Percentiles rank a stretch among this genome's conserved stretches.
Evolutionary conservation across 2,329 filamentous ascomycete genomes (phyloP).

Genomic region (Pseudofabraea citricarpa): DNA sequence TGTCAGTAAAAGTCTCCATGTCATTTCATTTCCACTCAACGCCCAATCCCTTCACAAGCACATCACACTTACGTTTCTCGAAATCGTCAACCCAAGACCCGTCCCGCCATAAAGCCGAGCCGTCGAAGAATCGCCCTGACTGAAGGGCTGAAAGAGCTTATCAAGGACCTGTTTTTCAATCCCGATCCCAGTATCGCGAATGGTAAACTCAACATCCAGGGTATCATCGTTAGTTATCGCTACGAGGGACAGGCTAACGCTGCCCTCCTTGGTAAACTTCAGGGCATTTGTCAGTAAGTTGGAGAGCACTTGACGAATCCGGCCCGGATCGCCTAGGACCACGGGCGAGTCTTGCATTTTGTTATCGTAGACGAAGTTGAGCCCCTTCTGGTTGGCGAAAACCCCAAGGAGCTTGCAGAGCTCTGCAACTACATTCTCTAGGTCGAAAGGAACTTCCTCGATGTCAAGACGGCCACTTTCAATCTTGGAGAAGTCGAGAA

Average conservation of each 20-base stretch:
- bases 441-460: constrained; percentile 61
- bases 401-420: constrained; percentile 67
- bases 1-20: not conserved
- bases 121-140: constrained; percentile 70
- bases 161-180: constrained; percentile 67
- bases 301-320: constrained; percentile 72
- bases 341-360: constrained; percentile 63
- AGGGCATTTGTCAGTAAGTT: constrained; percentile 75
- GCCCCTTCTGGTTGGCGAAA: constrained; percentile 48
- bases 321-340: constrained; percentile 59
- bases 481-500: constrained; percentile 68
- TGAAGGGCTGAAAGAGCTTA: constrained; percentile 73
- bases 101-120: constrained; percentile 76
- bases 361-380: constrained; percentile 53
- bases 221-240: constrained; percentile 27
- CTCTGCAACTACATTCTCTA: constrained; percentile 28
- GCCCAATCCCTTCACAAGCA: not conserved
- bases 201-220: constrained; percentile 55
- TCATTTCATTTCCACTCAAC: not conserved
- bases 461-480: constrained; percentile 71
- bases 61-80: constrained; percentile 25
- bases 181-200: constrained; percentile 72
- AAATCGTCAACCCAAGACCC: constrained; percentile 74
- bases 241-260: constrained; percentile 34
- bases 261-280: constrained; percentile 67